Evolutionary conservation across 768 basidiomycete species (phyloP).

Genomic region (Kwoniella dendrophila): DNA sequence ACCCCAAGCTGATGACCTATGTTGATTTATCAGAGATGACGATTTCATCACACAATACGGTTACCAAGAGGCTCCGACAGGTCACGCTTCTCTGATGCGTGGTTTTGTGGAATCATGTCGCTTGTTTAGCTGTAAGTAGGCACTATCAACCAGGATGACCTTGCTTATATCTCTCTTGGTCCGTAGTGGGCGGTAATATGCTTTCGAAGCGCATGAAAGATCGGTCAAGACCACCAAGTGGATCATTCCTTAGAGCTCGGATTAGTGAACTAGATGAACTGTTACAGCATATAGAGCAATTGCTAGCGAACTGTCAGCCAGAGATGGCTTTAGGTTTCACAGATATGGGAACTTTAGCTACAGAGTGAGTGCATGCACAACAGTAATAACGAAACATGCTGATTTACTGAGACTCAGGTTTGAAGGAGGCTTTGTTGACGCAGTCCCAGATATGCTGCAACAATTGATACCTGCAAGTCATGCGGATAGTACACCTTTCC

Average conservation of each 20-base stretch:
- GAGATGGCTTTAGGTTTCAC: conserved; percentile 1
- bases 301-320: conserved; percentile 4
- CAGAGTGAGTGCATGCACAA: conserved; percentile 2
- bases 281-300: background rate
- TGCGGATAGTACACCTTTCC: conserved; percentile 2
- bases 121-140: conserved; percentile 3
- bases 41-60: conserved; percentile 5
- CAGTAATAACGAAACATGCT: too few species aligned
- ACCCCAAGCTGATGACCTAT: background rate
- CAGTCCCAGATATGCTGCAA: conserved; percentile 1
- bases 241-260: background rate
- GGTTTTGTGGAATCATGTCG: conserved; percentile 4
- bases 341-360: conserved; percentile 1
- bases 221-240: conserved; percentile 5
- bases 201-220: conserved; percentile 9
- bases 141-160: background rate
- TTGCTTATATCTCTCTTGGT: too few species aligned
- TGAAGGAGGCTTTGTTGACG: conserved; percentile 7
- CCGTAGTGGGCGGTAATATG: conserved; percentile 7
- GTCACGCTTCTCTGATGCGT: conserved; percentile 6
- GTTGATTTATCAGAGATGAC: background rate
- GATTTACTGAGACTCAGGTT: background rate
- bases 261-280: conserved; percentile 7
- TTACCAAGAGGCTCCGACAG: background rate
- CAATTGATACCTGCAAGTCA: conserved; percentile 7